phyloP scores from a whole-genome alignment of 495 filamentous ascomycete species.

The Penicillium argentinense region DNA sequence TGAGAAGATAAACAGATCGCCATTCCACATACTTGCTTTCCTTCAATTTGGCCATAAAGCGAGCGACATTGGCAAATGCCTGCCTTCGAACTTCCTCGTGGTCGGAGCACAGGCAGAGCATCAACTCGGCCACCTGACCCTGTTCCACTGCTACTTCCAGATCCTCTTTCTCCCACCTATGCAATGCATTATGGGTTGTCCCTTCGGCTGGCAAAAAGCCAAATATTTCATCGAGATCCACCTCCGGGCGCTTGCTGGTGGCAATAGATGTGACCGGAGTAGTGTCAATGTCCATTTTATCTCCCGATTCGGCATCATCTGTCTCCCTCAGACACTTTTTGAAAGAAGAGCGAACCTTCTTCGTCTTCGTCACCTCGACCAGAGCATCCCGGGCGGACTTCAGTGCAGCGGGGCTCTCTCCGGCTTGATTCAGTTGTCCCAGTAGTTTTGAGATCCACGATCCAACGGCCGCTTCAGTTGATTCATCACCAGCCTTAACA shows the following conservation, averaged over 20 bases:
- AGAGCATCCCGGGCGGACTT: conserved; percentile 42
- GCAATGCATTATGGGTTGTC: conserved; percentile 40
- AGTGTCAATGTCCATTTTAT: conserved; percentile 26
- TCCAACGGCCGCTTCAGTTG: conserved; percentile 41
- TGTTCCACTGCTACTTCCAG: conserved; percentile 72
- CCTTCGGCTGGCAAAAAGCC: conserved; percentile 41
- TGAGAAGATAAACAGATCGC: conserved; percentile 69
- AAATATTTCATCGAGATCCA: conserved; percentile 43
- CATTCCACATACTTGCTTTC: conserved; percentile 73
- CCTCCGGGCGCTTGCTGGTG: conserved; percentile 10
- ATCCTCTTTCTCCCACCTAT: conserved; percentile 72
- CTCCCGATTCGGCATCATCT: conserved; percentile 23
- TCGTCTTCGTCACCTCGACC: conserved; percentile 35
- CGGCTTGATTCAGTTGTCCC: conserved; percentile 42
- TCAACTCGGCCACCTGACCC: conserved; percentile 62
- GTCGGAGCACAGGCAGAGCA: conserved; percentile 73
- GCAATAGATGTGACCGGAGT: conserved; percentile 1
- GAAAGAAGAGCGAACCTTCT: conserved; percentile 37
- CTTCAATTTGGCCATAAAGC: conserved; percentile 65
- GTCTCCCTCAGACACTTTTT: conserved; percentile 42
- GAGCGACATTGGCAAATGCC: conserved; percentile 64
- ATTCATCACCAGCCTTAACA: conserved; percentile 44
- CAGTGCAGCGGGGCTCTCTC: conserved; percentile 42
- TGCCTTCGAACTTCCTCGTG: conserved; percentile 72
- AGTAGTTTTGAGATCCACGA: conserved; percentile 55